Base-by-base conservation (phyloP, 2,329 filamentous ascomycete genomes). In the Bipolaris zeicola region DNA sequence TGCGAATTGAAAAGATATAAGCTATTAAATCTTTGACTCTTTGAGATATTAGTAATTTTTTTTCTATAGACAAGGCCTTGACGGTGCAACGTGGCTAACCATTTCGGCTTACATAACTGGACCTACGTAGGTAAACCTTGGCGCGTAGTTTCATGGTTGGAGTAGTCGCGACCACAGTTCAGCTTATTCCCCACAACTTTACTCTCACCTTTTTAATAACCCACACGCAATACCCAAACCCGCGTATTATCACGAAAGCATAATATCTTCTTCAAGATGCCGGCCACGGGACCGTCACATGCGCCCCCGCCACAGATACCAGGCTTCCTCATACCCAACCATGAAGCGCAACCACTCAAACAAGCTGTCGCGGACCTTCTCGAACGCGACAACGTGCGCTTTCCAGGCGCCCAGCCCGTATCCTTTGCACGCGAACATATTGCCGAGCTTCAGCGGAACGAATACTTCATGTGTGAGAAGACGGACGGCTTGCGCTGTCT, bases 381-480 rank as follows among this genome's bases (percentile, higher is more conserved):
- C n/a, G 83, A 84, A 16, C 85, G 92, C 66, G 82, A 83, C 50
- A 87, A 85, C 64, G 78, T 80, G 22, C 83, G 65, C 24, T 99
- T 99, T 67, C 93, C 95, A 0, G 95, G 87, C 69, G 94, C 95
- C 49, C 95, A 99, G 76, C 95, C 95, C 13, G 93, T 99, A 63
- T 96, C 91, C 71, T 99, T 99, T 74, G 83, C 90, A 52, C 83
- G 89, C 55, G 83, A 86, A 67, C 95, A 99, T 76, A 78, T 98
- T 8, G 80, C 87, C n/a, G 92, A 96, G 78, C 84, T 99, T 34
- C 87, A 89, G 60, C 83, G 83, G 56, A 83, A 90, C 71, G 95
- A 98, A 77, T 99, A 98, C 80, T 99, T 93, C 74, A 90, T 99
- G 63, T 97, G 94, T 81, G 95, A 99, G 78, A 99, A 99, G 80